Evolutionary conservation across 495 filamentous ascomycete genomes (phyloP).

Genomic region (Neurospora cerealis): DNA sequence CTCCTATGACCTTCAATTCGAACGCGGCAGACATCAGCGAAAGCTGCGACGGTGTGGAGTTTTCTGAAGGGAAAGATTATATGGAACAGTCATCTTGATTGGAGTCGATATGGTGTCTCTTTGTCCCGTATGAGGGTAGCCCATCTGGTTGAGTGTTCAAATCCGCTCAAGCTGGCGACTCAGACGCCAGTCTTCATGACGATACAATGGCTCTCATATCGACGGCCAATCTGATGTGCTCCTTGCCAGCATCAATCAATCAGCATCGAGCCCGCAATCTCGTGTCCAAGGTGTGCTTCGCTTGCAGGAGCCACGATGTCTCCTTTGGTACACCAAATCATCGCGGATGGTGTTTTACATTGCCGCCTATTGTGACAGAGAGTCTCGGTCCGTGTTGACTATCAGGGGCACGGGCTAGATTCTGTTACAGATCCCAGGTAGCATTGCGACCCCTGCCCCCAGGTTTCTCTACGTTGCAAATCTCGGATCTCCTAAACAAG

Average conservation of each 20-base stretch:
- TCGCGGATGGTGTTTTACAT: neutral
- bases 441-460: neutral
- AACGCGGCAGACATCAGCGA: neutral
- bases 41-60: neutral
- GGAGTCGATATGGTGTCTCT: neutral
- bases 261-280: neutral
- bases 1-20: neutral
- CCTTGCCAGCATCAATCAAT: neutral
- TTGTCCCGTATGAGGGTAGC: neutral
- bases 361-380: neutral
- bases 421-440: neutral
- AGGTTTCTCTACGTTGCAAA: neutral
- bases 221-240: neutral
- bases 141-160: neutral
- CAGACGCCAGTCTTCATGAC: neutral
- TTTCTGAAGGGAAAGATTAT: neutral
- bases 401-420: neutral
- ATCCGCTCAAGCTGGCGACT: neutral
- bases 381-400: neutral
- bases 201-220: neutral
- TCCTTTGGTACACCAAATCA: neutral
- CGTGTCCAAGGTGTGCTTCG: neutral
- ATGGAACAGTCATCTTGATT: neutral
- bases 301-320: neutral
- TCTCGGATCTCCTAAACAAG: neutral